phyloP scores from a whole-genome alignment of 2,329 filamentous ascomycete species.

The Taxawa tesnikishii region DNA sequence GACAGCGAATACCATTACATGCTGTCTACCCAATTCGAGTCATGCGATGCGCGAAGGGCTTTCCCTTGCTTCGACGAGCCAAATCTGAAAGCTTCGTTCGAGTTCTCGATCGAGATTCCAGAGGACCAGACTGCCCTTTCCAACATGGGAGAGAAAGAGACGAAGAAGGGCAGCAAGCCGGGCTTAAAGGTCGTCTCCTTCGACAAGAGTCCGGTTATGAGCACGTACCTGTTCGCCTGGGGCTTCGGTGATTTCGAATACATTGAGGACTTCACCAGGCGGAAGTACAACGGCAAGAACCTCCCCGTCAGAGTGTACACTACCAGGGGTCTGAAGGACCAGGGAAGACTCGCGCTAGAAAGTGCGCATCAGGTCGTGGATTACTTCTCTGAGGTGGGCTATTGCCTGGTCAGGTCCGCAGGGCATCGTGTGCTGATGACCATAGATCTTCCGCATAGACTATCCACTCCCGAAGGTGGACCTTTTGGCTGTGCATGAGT shows the following conservation, averaged over 20 bases:
- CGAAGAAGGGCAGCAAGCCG: constrained; percentile 54
- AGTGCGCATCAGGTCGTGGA: constrained; percentile 91
- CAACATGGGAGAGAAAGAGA: constrained; percentile 85
- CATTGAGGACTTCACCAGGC: constrained; percentile 78
- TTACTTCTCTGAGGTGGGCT: constrained; percentile 71
- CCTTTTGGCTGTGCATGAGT: constrained; percentile 83
- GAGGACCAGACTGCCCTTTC: constrained; percentile 78
- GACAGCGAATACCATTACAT: constrained; percentile 53
- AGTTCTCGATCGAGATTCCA: constrained; percentile 85
- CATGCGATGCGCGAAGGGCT: constrained; percentile 84
- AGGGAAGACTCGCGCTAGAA: constrained; percentile 78
- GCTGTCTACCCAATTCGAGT: constrained; percentile 95
- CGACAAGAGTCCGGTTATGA: constrained; percentile 79
- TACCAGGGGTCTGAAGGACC: constrained; percentile 83
- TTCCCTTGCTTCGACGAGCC: constrained; percentile 99
- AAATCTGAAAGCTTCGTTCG: constrained; percentile 91
- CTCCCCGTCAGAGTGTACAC: constrained; percentile 94
- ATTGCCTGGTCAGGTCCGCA: neutral
- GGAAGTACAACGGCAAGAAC: constrained; percentile 81
- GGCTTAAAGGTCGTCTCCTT: constrained; percentile 59
- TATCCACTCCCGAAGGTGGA: constrained; percentile 91
- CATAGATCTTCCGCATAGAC: constrained; percentile 69
- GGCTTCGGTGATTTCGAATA: constrained; percentile 96
- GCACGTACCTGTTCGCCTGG: constrained; percentile 81
- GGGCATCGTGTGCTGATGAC: constrained; percentile 3